A percentile compares a stretch with the other conserved stretches of the same genome.
Conservation (phyloP, 345 rosid species). For the Euphorbia lathyris region DNA sequence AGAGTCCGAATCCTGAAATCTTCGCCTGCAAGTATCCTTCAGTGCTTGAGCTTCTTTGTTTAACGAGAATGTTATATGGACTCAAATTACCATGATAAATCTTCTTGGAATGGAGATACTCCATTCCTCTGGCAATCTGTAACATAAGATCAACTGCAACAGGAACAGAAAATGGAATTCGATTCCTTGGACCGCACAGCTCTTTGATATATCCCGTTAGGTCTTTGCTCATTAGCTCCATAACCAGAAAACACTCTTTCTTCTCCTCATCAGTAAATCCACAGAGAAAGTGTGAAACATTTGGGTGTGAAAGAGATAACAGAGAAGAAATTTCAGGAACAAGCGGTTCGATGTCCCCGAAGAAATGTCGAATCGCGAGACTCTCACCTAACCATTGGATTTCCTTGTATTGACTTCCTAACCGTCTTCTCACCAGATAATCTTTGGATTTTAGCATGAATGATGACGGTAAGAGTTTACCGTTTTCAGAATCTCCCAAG, state of each 20-base stretch:
- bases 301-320: constrained; percentile 22
- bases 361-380: constrained; percentile 24
- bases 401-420: constrained; percentile 27
- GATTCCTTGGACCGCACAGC: constrained; percentile 24
- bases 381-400: constrained; percentile 29
- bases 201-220: constrained; percentile 25
- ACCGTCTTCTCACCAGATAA: constrained; percentile 21
- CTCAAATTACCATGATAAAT: constrained; percentile 27
- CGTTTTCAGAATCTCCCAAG: not conserved
- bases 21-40: constrained; percentile 27
- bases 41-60: constrained; percentile 10
- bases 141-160: constrained; percentile 31
- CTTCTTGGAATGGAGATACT: constrained; percentile 24
- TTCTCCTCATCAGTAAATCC: constrained; percentile 31
- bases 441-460: constrained; percentile 22
- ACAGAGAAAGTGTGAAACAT: constrained; percentile 14
- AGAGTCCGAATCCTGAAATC: constrained; percentile 31
- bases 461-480: constrained; percentile 19
- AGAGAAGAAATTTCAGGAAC: constrained; percentile 26
- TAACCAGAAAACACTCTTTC: constrained; percentile 29
- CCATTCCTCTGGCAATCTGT: constrained; percentile 33
- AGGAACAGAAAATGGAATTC: constrained; percentile 26
- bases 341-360: constrained; percentile 17
- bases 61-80: constrained; percentile 24
- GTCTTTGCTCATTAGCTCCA: constrained; percentile 29